phyloP scores from a whole-genome alignment of 257 asterid genomes.

The Solanum chmielewskii region DNA sequence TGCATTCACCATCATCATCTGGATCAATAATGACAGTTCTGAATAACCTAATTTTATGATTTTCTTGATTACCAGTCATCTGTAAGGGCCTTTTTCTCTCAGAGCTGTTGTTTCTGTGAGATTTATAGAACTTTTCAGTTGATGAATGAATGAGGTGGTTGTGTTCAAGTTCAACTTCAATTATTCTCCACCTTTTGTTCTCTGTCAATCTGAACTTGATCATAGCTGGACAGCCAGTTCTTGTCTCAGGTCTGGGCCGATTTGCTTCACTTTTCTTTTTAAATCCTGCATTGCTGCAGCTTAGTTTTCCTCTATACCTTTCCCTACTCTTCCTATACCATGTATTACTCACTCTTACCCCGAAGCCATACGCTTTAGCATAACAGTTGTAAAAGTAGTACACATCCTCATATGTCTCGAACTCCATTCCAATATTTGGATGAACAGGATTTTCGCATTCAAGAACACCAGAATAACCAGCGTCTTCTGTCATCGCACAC shows the following conservation, averaged over 20 bases:
- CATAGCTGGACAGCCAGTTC: constrained; percentile 69
- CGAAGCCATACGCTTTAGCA: constrained; percentile 58
- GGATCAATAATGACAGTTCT: constrained; percentile 34
- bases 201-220: constrained; percentile 49
- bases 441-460: constrained; percentile 46
- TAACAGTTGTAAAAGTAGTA: constrained; percentile 51
- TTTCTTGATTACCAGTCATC: constrained; percentile 17
- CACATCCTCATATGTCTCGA: constrained; percentile 53
- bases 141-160: constrained; percentile 40
- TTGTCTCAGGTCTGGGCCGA: constrained; percentile 55
- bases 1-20: constrained; percentile 16
- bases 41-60: constrained; percentile 34
- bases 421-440: constrained; percentile 56
- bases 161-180: constrained; percentile 56
- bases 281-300: constrained; percentile 67
- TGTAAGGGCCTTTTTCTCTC: constrained; percentile 48
- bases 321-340: constrained; percentile 62
- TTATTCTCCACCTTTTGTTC: constrained; percentile 45
- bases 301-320: constrained; percentile 51
- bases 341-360: constrained; percentile 57
- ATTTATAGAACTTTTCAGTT: constrained; percentile 30
- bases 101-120: constrained; percentile 21
- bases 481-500: constrained; percentile 41
- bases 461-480: constrained; percentile 30
- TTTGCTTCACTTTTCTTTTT: constrained; percentile 54